Percentiles rank a stretch among this genome's conserved stretches.
Evolutionary conservation across 169 alveolate genomes (phyloP).

Genomic region (Plasmodium billcollinsi): DNA sequence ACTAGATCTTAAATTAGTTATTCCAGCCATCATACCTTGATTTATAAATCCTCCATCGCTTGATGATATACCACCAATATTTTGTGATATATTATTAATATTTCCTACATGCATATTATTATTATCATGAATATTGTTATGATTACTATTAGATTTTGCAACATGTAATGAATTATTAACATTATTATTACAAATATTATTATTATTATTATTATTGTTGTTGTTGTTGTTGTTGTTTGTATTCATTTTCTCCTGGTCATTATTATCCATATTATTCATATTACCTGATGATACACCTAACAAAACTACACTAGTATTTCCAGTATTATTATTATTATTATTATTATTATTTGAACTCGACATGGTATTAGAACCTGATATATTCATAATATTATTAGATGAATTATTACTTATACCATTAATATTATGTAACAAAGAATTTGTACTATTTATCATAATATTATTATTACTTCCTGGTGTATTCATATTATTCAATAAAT

Average conservation of each 20-base stretch:
- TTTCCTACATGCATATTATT: not conserved
- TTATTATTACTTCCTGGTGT: slow-evolving; percentile 2
- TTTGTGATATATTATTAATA: not conserved
- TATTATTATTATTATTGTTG: not conserved
- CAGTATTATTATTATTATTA: not conserved
- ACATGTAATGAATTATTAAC: not conserved
- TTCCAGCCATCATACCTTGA: slow-evolving; percentile 32
- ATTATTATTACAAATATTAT: slow-evolving; percentile 8
- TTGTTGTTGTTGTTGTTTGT: not conserved
- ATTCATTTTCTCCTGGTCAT: not conserved
- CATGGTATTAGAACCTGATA: slow-evolving; percentile 11
- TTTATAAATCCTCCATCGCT: slow-evolving; percentile 22
- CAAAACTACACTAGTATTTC: not conserved
- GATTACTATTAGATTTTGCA: slow-evolving; percentile 4
- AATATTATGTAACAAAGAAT: slow-evolving; percentile 13
- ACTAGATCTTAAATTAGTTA: slow-evolving; percentile 24
- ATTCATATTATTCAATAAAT: slow-evolving; percentile 8
- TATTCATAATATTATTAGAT: slow-evolving; percentile 10
- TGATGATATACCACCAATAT: not conserved
- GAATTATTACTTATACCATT: slow-evolving; percentile 7
- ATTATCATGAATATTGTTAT: not conserved
- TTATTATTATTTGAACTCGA: not conserved
- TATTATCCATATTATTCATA: not conserved
- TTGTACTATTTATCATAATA: slow-evolving; percentile 30
- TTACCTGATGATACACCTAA: slow-evolving; percentile 10